Evolutionary conservation across 805 yeast genomes (phyloP).

Genomic region (Metschnikowia peoriensis): DNA sequence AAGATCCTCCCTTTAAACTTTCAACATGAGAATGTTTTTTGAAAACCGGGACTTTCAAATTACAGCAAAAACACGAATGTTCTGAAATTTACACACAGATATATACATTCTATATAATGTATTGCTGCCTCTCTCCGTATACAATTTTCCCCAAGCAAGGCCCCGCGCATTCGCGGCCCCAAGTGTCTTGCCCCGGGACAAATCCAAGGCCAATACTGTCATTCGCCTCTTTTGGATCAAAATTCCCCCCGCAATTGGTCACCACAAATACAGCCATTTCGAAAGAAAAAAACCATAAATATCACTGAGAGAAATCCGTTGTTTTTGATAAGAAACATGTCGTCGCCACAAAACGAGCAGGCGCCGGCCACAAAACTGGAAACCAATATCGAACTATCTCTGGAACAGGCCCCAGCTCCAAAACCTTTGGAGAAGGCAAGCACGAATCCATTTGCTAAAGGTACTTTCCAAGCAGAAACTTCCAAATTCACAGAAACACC

Average conservation of each 20-base stretch:
- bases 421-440: not conserved
- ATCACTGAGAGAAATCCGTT: not conserved
- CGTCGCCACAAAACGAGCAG: not conserved
- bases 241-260: not conserved
- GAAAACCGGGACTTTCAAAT: too few species aligned
- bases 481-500: not conserved
- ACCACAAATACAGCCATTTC: not conserved
- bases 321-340: not conserved
- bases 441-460: constrained; percentile 14
- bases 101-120: too few species aligned
- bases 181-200: too few species aligned
- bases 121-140: too few species aligned
- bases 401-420: not conserved
- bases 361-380: not conserved
- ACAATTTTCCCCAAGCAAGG: too few species aligned
- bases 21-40: too few species aligned
- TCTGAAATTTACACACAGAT: too few species aligned
- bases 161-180: too few species aligned
- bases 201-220: not conserved
- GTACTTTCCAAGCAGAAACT: constrained; percentile 1
- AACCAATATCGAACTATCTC: not conserved
- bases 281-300: too few species aligned
- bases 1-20: too few species aligned
- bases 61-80: too few species aligned
- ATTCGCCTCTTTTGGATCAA: not conserved